Evolutionary conservation across 2,329 filamentous ascomycete species (phyloP), one percentile per base, ranked within the genome.

Genomic region (Colletotrichum sp.): DNA sequence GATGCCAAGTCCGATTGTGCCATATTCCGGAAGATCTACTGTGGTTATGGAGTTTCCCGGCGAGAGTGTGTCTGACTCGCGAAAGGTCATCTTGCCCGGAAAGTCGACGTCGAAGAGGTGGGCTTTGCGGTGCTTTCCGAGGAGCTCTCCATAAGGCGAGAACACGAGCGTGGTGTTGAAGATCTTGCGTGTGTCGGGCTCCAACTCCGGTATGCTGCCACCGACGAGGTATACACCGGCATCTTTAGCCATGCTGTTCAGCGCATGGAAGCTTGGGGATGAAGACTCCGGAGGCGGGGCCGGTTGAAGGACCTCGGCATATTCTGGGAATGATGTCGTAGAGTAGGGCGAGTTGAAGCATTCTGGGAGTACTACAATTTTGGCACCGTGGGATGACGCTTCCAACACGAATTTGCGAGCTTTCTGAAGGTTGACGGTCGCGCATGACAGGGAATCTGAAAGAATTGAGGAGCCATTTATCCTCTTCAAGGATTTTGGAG

Each of bases 341-440:
- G 97, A 97, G 86, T 99, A 99, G 9, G 96, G 97, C 52, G 95
- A 98, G 89, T 99, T 99, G 92, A 99, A 99, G 90, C 97, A 99
- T 88, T 99, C 97, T 36, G 97, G 96, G 21, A 99, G 91, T 34
- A 99, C 95, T 78, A 99, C 93, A 74, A 99, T 92, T 71, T 94
- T 92, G 76, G 96, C 95, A 78, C 96, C 96, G 4, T 88, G 87
- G 32, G 88, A 85, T 24, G 95, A 93, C 5, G 96, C 96, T 83
- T 95, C 93, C 77, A 95, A 90, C 73, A 99, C 95, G 83, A 96
- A 96, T 49, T 90, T 89, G 73, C 94, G 93, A 12, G 97, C 96
- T 83, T 93, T 93, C 18, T 90, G 83, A 76, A 99, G 95, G 86
- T 99, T 99, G 79, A 90, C 24, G 24, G 24, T 26, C 24, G 24